Evolutionary conservation across 1,139 yeast species (phyloP).

Genomic region (Blastobotrys arbuscula): DNA sequence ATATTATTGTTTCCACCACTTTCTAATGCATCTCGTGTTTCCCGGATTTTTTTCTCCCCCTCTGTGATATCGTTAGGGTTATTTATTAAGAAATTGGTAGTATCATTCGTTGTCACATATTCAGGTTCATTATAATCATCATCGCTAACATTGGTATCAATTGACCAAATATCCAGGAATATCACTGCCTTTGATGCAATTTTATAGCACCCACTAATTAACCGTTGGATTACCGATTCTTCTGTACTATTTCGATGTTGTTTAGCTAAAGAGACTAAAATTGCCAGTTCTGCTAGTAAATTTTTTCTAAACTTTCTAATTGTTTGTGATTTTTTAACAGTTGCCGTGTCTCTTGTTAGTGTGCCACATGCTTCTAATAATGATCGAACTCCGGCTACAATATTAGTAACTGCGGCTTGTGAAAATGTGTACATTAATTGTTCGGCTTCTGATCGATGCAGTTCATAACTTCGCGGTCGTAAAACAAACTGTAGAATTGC

Average conservation of each 20-base stretch:
- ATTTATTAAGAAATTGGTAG: not conserved
- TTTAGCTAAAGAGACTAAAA: slow-evolving; percentile 79
- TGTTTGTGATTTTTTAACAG: slow-evolving; percentile 64
- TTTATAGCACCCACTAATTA: slow-evolving; percentile 68
- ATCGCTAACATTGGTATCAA: slow-evolving; percentile 21
- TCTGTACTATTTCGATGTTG: slow-evolving; percentile 71
- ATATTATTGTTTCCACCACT: not conserved
- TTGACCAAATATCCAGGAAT: slow-evolving; percentile 68
- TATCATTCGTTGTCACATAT: slow-evolving; percentile 7
- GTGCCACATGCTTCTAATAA: slow-evolving; percentile 76
- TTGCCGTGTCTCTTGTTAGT: slow-evolving; percentile 73
- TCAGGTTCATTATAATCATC: slow-evolving; percentile 6
- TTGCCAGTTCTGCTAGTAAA: slow-evolving; percentile 85
- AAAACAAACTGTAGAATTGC: slow-evolving; percentile 72
- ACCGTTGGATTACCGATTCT: slow-evolving; percentile 58
- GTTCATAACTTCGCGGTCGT: slow-evolving; percentile 43
- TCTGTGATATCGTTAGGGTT: not conserved
- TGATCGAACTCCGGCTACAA: slow-evolving; percentile 79
- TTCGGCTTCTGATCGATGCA: slow-evolving; percentile 11
- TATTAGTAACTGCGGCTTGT: slow-evolving; percentile 45
- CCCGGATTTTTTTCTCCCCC: not conserved
- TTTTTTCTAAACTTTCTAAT: slow-evolving; percentile 73
- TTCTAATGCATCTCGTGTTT: slow-evolving; percentile 2
- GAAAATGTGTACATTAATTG: slow-evolving; percentile 28
- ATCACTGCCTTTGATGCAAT: slow-evolving; percentile 66